A percentile compares a stretch with the other conserved stretches of the same genome.
phyloP scores from a whole-genome alignment of 2,329 filamentous ascomycete genomes.

The Alternaria sp. region DNA sequence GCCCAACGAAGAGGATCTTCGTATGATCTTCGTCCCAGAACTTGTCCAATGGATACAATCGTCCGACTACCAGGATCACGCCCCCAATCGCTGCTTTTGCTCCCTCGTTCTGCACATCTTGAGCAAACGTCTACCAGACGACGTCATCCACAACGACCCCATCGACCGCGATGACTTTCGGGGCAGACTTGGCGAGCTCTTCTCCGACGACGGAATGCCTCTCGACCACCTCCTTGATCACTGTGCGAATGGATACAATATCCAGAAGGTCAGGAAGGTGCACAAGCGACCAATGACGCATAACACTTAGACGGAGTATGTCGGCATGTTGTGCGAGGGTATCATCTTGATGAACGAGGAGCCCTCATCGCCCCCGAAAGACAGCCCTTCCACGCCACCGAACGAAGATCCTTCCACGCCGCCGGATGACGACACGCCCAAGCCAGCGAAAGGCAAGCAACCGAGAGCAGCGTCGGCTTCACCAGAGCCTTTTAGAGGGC shows the following conservation, averaged over 20 bases:
- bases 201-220: not conserved
- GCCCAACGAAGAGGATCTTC: not conserved
- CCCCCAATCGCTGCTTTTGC: constrained; percentile 1
- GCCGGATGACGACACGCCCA: not conserved
- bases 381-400: not conserved
- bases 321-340: not conserved
- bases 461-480: not conserved
- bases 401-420: not conserved
- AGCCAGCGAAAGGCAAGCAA: not conserved
- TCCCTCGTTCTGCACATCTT: constrained; percentile 1
- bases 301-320: not conserved
- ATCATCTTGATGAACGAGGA: not conserved
- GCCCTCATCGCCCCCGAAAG: not conserved
- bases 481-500: not conserved
- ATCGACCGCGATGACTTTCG: not conserved
- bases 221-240: not conserved
- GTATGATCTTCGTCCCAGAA: not conserved
- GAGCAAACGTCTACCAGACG: not conserved
- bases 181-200: not conserved
- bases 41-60: not conserved
- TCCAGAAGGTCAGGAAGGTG: not conserved
- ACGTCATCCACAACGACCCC: not conserved
- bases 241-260: not conserved
- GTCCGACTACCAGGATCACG: not conserved
- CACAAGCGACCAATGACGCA: not conserved